Conservation (phyloP, 2,329 filamentous ascomycete genomes). For the Juglanconis oblonga region DNA sequence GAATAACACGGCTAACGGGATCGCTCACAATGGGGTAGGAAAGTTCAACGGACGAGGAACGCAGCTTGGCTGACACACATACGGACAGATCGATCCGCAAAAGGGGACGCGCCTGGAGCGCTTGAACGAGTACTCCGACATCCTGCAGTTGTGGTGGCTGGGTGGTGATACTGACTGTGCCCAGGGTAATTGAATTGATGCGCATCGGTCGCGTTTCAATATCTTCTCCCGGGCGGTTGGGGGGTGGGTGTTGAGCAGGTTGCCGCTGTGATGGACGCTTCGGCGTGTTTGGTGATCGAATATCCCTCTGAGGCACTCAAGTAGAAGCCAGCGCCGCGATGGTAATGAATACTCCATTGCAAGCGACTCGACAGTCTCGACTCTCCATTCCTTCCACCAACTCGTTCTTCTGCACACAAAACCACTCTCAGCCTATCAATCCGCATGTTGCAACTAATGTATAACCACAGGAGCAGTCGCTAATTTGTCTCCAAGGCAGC, state of each 20-base stretch:
- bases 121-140: constrained; percentile 25
- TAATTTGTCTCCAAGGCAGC: constrained; percentile 8
- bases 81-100: constrained; percentile 27
- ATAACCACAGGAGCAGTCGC: too few species aligned
- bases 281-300: too few species aligned
- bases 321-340: neutral
- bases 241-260: constrained; percentile 14
- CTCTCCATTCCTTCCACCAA: too few species aligned
- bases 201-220: constrained; percentile 37
- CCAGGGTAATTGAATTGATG: constrained; percentile 28
- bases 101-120: constrained; percentile 26
- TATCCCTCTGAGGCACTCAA: too few species aligned
- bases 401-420: too few species aligned
- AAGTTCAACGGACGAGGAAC: neutral
- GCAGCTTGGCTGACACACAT: neutral
- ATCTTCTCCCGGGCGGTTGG: constrained; percentile 25
- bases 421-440: too few species aligned
- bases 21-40: constrained; percentile 13
- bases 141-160: constrained; percentile 34
- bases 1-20: constrained; percentile 13
- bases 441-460: too few species aligned
- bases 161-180: constrained; percentile 38
- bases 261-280: neutral
- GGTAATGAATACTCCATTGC: neutral
- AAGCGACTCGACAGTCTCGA: too few species aligned